phyloP scores from a whole-genome alignment of 768 basidiomycete genomes.

The Hortiboletus flavorubellus region DNA sequence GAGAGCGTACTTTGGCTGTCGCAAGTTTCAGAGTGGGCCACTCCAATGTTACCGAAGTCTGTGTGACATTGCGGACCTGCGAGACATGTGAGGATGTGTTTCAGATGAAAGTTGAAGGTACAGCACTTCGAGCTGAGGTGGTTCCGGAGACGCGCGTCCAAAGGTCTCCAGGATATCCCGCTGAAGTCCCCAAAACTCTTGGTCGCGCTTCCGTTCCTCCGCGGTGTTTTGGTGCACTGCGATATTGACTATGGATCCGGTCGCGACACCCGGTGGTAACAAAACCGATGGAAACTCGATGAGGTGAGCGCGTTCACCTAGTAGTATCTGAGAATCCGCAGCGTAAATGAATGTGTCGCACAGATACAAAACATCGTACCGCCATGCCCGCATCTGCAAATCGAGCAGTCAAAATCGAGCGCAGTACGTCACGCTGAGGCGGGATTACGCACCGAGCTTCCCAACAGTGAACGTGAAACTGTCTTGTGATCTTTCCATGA shows the following conservation, averaged over 20 bases:
- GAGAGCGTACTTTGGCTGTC: slow-evolving; percentile 77
- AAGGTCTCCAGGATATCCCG: slow-evolving; percentile 72
- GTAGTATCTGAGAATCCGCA: slow-evolving; percentile 59
- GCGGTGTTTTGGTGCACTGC: slow-evolving; percentile 83
- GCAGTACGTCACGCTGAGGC: neutral
- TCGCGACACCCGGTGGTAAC: slow-evolving; percentile 85
- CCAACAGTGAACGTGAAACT: slow-evolving; percentile 92
- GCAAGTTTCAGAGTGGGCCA: slow-evolving; percentile 89
- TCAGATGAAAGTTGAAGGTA: neutral
- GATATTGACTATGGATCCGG: slow-evolving; percentile 97
- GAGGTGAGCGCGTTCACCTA: slow-evolving; percentile 91
- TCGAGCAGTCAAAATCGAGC: slow-evolving; percentile 5
- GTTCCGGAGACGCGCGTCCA: slow-evolving; percentile 61
- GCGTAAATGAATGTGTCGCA: slow-evolving; percentile 1
- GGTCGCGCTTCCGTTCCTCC: slow-evolving; percentile 80
- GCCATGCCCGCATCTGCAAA: slow-evolving; percentile 92
- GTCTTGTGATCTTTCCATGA: slow-evolving; percentile 45
- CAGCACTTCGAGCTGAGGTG: slow-evolving; percentile 72
- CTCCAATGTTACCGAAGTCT: slow-evolving; percentile 95
- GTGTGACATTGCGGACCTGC: slow-evolving; percentile 89
- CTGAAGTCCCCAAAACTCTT: slow-evolving; percentile 84
- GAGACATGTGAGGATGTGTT: neutral
- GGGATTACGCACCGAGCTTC: slow-evolving; percentile 73
- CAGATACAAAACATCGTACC: slow-evolving; percentile 41
- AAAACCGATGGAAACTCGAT: slow-evolving; percentile 98